These are phyloP conservation scores for Calcarisporium arbuscula DNA, from an alignment of 2,329 filamentous ascomycete genomes.

Conservation along the genomic window DNA sequence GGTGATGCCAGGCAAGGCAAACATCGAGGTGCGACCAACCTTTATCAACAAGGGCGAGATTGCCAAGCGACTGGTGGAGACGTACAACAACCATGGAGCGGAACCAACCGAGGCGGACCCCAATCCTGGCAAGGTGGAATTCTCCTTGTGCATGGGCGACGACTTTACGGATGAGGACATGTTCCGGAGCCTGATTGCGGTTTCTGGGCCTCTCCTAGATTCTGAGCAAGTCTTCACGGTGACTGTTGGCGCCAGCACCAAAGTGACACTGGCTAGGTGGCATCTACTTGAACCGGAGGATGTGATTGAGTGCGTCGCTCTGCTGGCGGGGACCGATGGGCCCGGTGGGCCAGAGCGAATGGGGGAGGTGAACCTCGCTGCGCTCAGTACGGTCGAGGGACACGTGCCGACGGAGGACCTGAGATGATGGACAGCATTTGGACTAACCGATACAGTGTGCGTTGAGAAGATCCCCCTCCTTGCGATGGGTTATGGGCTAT, in stretches of 20 bases:
- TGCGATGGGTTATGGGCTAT: too few species aligned
- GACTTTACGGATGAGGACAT: constrained; percentile 97
- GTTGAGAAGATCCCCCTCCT: too few species aligned
- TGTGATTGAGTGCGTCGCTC: constrained; percentile 64
- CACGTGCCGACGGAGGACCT: constrained; percentile 32
- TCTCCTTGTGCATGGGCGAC: constrained; percentile 86
- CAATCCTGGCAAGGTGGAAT: constrained; percentile 58
- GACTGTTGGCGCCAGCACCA: constrained; percentile 85
- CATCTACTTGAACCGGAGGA: constrained; percentile 84
- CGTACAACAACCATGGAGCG: constrained; percentile 53
- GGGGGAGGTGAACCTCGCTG: constrained; percentile 50
- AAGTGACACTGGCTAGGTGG: constrained; percentile 85
- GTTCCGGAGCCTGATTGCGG: constrained; percentile 73
- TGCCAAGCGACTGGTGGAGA: constrained; percentile 70
- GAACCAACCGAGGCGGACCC: constrained; percentile 37
- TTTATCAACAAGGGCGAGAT: constrained; percentile 99
- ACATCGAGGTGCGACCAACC: constrained; percentile 90
- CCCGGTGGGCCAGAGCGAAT: constrained; percentile 30
- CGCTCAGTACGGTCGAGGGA: constrained; percentile 47
- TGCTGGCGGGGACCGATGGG: constrained; percentile 47
- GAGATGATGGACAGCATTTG: constrained; percentile 2
- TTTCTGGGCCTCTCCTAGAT: constrained; percentile 46
- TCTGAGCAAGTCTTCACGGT: constrained; percentile 75
- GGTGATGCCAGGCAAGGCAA: constrained; percentile 95
- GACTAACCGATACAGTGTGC: too few species aligned